Evolutionary conservation across 768 basidiomycete species (phyloP).

Genomic region (Melanogaster broomeanus): DNA sequence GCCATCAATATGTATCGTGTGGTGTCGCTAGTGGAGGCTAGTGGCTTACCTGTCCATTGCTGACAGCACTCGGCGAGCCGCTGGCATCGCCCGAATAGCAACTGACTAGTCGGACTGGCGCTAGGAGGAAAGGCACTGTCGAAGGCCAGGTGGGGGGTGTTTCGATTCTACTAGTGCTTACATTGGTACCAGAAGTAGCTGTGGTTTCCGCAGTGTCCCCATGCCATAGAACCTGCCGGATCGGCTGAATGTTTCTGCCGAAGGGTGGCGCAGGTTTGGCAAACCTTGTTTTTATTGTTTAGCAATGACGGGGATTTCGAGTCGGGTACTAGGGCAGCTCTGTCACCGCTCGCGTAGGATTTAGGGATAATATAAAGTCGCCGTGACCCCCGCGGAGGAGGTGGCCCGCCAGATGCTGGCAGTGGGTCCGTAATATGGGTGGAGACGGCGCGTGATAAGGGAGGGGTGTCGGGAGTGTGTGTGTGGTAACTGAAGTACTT

Average conservation of each 20-base stretch:
- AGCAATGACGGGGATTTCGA: not conserved
- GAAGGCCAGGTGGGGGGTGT: too few species aligned
- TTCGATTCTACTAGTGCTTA: not conserved
- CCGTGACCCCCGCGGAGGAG: not conserved
- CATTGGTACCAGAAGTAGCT: not conserved
- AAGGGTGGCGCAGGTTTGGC: not conserved
- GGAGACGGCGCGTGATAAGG: conserved; percentile 2
- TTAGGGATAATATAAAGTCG: not conserved
- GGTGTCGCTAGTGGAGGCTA: not conserved
- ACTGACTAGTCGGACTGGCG: too few species aligned
- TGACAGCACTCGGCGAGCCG: not conserved
- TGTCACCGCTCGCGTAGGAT: not conserved
- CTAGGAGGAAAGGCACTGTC: too few species aligned
- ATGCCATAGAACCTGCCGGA: conserved; percentile 10
- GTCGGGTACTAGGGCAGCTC: not conserved
- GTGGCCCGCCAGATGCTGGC: too few species aligned
- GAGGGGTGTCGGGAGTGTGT: not conserved
- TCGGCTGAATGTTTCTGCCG: conserved; percentile 13
- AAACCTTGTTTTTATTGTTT: conserved; percentile 14
- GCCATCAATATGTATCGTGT: not conserved
- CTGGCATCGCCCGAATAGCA: too few species aligned
- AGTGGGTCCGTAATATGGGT: not conserved
- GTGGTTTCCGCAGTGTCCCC: conserved; percentile 16
- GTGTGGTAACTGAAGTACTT: not conserved
- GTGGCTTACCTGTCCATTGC: not conserved